Evolutionary conservation across 768 basidiomycete genomes (phyloP).

Genomic region (Termitomyces sp.): DNA sequence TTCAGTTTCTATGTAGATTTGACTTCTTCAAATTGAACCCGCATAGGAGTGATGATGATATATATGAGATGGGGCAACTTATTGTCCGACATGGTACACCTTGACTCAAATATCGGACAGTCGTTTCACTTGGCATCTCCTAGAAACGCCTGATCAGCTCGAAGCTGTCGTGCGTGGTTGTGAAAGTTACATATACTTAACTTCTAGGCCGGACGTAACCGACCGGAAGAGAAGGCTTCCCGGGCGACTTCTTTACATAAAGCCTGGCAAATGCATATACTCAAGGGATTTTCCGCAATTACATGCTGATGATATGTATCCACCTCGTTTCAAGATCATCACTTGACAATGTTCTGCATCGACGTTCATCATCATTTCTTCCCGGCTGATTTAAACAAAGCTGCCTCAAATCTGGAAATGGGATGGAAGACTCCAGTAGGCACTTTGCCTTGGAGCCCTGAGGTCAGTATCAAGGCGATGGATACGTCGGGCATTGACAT

Average conservation of each 20-base stretch:
- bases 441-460: slow-evolving; percentile 61
- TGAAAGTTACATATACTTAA: no score
- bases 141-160: background rate
- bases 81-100: no score
- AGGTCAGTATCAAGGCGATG: slow-evolving; percentile 59
- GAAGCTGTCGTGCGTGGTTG: no score
- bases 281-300: background rate
- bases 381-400: slow-evolving; percentile 45
- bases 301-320: background rate
- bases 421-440: slow-evolving; percentile 62
- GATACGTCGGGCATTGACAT: slow-evolving; percentile 49
- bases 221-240: no score
- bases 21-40: no score
- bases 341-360: slow-evolving; percentile 26
- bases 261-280: no score
- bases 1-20: background rate
- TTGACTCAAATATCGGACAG: background rate
- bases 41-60: no score
- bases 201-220: background rate
- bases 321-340: background rate
- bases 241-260: no score
- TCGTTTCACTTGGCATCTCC: background rate
- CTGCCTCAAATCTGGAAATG: slow-evolving; percentile 33
- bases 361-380: slow-evolving; percentile 83
- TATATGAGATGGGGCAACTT: no score